Base-by-base conservation (phyloP, 129 eudicot species). In the Kitagawia praeruptora region DNA sequence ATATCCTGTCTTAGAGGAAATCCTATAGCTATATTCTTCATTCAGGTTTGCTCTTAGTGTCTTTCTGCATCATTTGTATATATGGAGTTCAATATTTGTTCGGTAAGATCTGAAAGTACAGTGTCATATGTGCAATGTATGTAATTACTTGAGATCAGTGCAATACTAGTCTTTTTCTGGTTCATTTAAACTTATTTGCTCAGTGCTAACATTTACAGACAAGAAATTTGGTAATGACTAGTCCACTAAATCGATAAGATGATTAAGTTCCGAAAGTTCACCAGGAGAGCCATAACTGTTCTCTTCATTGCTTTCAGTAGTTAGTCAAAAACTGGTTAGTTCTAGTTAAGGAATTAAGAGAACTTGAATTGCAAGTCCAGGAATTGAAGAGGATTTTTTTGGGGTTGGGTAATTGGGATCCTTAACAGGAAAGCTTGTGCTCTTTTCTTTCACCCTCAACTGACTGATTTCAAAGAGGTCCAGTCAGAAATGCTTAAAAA, bases 21-120 rank as follows among this genome's bases (percentile, higher is more conserved):
- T 85, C 98, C 98, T 47, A 95, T 95, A n/a, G 97, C 98, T 83
- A 85, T 95, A 37, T 95, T 92, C 89, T 95, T 88, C 83, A 86
- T 95, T 75, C 98, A 95, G 97, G 98, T 92, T 46, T 49, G 77
- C 61, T 75, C 28, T 74, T 44, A n/a, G 44, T 41, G 69, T 75
- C 75, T 39, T 85, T 56, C 61, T 58, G 56, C 83, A 71, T 54
- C 28, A 75, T 63, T 77, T 79, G 71, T 28, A 79, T 80, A 34
- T 48, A 79, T 75, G 14, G 70, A 27, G 38, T 10, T 44, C 54
- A 21, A n/a, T 73, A 40, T 73, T 2, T 8, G 19, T 47, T 53
- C 34, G 40, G 76, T 34, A 44, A 28, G 39, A 14, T 69, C 25
- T 23, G 48, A 9, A 49, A 75, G 4, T 45, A 12, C 54, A 75